A percentile compares a stretch with the other conserved stretches of the same genome.
These are phyloP conservation scores for Pseudogymnoascus sp. DNA, from an alignment of 2,329 filamentous ascomycete species.

Conservation along the genomic window DNA sequence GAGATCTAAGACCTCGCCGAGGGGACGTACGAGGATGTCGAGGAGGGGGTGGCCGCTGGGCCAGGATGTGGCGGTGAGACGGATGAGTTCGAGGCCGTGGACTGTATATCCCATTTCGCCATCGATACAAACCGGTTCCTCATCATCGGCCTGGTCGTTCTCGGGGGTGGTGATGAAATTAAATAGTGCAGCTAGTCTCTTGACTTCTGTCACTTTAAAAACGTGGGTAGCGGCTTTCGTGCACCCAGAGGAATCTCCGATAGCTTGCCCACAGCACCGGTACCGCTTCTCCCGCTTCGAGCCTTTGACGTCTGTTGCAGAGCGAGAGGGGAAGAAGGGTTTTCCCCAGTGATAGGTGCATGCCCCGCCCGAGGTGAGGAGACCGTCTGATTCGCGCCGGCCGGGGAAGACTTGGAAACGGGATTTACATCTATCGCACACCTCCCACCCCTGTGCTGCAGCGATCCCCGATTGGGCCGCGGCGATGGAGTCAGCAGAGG, in stretches of 20 bases:
- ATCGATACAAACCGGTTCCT: constrained; percentile 74
- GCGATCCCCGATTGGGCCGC: constrained; percentile 56
- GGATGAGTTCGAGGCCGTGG: constrained; percentile 77
- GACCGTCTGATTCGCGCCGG: constrained; percentile 65
- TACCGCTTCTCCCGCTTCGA: constrained; percentile 54
- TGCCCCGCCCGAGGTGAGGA: constrained; percentile 64
- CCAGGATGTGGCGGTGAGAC: constrained; percentile 83
- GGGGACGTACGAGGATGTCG: constrained; percentile 75
- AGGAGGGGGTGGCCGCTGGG: constrained; percentile 65
- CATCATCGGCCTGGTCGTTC: constrained; percentile 42
- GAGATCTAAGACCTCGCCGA: constrained; percentile 78
- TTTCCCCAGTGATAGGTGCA: constrained; percentile 79
- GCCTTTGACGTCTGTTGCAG: constrained; percentile 44
- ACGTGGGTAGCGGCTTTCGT: constrained; percentile 65
- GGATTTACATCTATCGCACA: constrained; percentile 75
- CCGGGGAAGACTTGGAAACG: constrained; percentile 91
- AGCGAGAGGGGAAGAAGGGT: constrained; percentile 47
- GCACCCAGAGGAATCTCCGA: constrained; percentile 70
- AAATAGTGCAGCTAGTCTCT: constrained; percentile 66
- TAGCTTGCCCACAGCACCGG: constrained; percentile 67
- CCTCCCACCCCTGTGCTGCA: constrained; percentile 68
- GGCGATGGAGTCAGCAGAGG: constrained; percentile 56
- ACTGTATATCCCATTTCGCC: constrained; percentile 98
- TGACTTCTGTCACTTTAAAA: constrained; percentile 71
- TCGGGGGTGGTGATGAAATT: constrained; percentile 73